phyloP scores from a whole-genome alignment of 176 grass and related monocot genomes.

The Oryza glaberrima region DNA sequence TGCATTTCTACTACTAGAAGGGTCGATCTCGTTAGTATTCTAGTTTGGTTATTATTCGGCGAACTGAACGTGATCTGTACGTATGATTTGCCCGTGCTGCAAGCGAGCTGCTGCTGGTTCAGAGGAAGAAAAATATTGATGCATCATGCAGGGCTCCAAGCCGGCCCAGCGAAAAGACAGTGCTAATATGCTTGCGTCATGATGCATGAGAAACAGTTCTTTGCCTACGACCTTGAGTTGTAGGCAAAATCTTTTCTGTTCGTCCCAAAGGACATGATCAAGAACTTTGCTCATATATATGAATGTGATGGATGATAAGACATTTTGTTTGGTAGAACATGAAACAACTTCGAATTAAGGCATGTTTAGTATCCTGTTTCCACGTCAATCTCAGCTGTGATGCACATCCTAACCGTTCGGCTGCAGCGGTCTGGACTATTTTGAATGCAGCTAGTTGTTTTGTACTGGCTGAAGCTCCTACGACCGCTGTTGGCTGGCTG shows the following conservation, averaged over 20 bases:
- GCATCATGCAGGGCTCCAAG: not conserved
- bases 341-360: not conserved
- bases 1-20: slow-evolving; percentile 2
- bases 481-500: no score
- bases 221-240: not conserved
- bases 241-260: not conserved
- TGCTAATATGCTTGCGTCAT: not conserved
- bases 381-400: no score
- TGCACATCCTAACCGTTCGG: no score
- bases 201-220: not conserved
- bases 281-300: not conserved
- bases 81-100: not conserved
- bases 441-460: no score
- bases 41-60: not conserved
- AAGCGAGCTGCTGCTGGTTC: not conserved
- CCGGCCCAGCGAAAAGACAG: not conserved
- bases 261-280: not conserved
- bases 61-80: slow-evolving; percentile 4
- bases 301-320: not conserved
- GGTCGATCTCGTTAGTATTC: not conserved
- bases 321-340: not conserved
- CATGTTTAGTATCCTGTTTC: no score
- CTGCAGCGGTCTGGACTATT: no score
- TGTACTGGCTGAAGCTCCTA: no score
- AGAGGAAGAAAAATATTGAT: not conserved